These are phyloP conservation scores for Sarocladium oryzae DNA, from an alignment of 2,329 filamentous ascomycete species.

Conservation along the genomic window DNA sequence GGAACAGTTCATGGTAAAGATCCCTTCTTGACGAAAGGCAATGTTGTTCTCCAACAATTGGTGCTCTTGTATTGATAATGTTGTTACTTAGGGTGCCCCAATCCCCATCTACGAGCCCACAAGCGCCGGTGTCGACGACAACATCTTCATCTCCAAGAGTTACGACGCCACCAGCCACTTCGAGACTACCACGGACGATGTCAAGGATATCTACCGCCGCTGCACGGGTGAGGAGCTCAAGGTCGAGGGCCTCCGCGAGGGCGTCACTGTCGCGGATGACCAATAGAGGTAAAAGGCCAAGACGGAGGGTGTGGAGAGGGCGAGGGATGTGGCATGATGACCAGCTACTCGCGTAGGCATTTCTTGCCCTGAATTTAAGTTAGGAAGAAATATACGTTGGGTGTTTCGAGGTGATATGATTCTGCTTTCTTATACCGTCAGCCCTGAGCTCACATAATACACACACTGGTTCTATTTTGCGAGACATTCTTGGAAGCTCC, in stretches of 20 bases:
- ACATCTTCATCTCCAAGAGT: slow-evolving; percentile 96
- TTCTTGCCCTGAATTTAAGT: background rate
- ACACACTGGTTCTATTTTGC: too few relatives aligned
- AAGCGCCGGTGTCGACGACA: slow-evolving; percentile 75
- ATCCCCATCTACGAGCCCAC: slow-evolving; percentile 92
- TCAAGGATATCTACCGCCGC: slow-evolving; percentile 85
- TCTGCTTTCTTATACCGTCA: background rate
- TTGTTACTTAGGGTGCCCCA: slow-evolving; percentile 53
- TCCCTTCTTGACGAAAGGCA: too few relatives aligned
- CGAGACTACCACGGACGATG: slow-evolving; percentile 85
- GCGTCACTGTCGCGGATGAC: slow-evolving; percentile 65
- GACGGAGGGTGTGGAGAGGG: background rate
- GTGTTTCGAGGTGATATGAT: background rate
- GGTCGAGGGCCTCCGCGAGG: slow-evolving; percentile 81
- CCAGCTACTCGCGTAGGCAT: background rate
- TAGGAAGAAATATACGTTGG: slow-evolving; percentile 2
- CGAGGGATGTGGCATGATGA: background rate
- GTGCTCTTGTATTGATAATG: too few relatives aligned
- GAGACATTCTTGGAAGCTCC: too few relatives aligned
- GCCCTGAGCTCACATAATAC: too few relatives aligned
- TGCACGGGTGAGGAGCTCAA: slow-evolving; percentile 78
- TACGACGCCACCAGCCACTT: slow-evolving; percentile 98
- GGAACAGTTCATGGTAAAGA: slow-evolving; percentile 84
- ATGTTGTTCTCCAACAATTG: too few relatives aligned
- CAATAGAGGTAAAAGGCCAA: slow-evolving; percentile 29